Evolutionary conservation across 2,329 filamentous ascomycete genomes (phyloP), one percentile per base, ranked within the genome.

Genomic region (Diaporthe capsici): DNA sequence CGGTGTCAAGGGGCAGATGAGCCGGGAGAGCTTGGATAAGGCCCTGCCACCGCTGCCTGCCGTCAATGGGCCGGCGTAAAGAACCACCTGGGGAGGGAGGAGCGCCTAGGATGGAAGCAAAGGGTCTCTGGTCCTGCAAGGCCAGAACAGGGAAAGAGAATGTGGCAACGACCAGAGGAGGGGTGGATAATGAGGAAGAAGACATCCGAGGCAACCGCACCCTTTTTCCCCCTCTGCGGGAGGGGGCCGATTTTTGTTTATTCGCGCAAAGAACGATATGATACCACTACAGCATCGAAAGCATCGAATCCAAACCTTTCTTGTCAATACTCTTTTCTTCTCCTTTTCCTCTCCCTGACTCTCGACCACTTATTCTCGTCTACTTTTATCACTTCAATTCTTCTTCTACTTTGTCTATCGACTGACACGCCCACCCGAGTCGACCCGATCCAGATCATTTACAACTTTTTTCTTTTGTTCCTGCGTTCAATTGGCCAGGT

Each of bases 1-100:
- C 17, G 34, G 73, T 71, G 78, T 83, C 5, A 83, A 80, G 75
- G 79, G 85, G 57, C 84, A 83, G 76, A 79, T 90, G 75, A 90
- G 89, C 81, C 87, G 87, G 63, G 88, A 90, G 55, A 92, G 90
- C 78, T 83, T 92, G 58, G 89, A 92, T 78, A 93, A 93, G 83
- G 87, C 87, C 15, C 82, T 92, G 63, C 91, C 91, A 9, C 89
- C 90, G 4, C 81, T 93, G 60, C 91, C 91, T 2, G 77, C 75
- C 9, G 51, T 78, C 17, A 75, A 77, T 61, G 79, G 80, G 63
- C 74, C 37, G 49, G 76, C 71, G 7, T 79, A 78, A 53, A 15
- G 20, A 31, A 31, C 15, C 13, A 28, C 5, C 44, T 25, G 20
- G 28, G 9, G 17, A 28, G n/a, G 34, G 17, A 28, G 31, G 51